Evolutionary conservation across 192 early-diverging fungal species (phyloP).

Genomic region (Dissophora globulifera): DNA sequence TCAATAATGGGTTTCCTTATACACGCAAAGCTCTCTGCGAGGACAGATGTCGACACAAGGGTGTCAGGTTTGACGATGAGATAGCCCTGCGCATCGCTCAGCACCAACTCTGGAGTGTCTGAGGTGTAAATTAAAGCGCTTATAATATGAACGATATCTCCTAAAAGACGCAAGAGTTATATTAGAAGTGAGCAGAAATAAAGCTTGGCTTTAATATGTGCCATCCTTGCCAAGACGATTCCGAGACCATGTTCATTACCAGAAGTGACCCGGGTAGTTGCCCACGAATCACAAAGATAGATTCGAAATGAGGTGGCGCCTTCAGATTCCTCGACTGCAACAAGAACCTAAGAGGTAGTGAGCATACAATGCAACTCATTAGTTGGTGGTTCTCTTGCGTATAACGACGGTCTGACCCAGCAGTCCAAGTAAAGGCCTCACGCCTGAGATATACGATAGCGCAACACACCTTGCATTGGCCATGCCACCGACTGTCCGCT

Average conservation of each 20-base stretch:
- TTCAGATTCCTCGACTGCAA: neutral
- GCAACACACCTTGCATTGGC: slow-evolving; percentile 30
- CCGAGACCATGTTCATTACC: too few relatives aligned
- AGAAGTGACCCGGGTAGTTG: neutral
- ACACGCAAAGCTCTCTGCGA: slow-evolving; percentile 82
- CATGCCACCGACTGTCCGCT: slow-evolving; percentile 8
- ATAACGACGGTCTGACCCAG: too few relatives aligned
- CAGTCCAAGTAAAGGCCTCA: too few relatives aligned
- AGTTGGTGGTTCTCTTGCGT: neutral
- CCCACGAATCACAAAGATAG: slow-evolving; percentile 29
- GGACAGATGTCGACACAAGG: slow-evolving; percentile 78
- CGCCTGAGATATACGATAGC: too few relatives aligned
- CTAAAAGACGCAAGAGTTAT: slow-evolving; percentile 26
- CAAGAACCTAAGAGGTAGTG: slow-evolving; percentile 19
- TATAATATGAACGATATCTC: slow-evolving; percentile 75
- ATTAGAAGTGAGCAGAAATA: neutral
- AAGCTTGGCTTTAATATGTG: too few relatives aligned
- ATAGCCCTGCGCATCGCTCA: slow-evolving; percentile 65
- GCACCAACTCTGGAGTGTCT: slow-evolving; percentile 54
- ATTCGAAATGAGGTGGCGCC: neutral
- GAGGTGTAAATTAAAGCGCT: slow-evolving; percentile 30
- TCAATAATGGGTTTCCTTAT: slow-evolving; percentile 82
- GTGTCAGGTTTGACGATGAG: slow-evolving; percentile 85
- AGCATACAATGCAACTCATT: neutral
- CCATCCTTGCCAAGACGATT: too few relatives aligned